These are phyloP conservation scores for Artemisia tridentata DNA, from an alignment of 129 eudicot species.

Conservation along the genomic window DNA sequence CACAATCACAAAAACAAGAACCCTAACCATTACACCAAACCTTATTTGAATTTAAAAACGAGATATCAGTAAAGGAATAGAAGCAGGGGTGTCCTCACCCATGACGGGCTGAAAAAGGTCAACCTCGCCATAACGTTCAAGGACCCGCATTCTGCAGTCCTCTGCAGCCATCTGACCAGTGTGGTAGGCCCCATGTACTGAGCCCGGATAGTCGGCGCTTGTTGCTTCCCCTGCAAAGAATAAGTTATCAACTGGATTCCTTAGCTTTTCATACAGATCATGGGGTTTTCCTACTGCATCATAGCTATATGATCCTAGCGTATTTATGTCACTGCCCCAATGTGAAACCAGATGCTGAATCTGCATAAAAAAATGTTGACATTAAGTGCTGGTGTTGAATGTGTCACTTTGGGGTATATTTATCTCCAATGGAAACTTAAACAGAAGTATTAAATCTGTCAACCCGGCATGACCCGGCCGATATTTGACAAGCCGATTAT, in stretches of 20 bases:
- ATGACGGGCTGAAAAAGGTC: conserved; percentile 85
- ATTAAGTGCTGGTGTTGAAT: background rate
- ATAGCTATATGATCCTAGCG: conserved; percentile 91
- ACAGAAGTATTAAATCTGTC: background rate
- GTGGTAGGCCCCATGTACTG: conserved; percentile 96
- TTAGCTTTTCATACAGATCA: conserved; percentile 84
- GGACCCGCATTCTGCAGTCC: conserved; percentile 93
- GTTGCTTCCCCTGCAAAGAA: conserved; percentile 99
- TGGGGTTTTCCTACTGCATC: conserved; percentile 95
- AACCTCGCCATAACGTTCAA: conserved; percentile 89
- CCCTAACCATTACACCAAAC: background rate
- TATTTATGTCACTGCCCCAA: conserved; percentile 85
- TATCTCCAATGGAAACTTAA: background rate
- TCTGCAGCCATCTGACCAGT: conserved; percentile 95
- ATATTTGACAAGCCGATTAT: background rate
- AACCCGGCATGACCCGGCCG: background rate
- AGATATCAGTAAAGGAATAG: conserved; percentile 77
- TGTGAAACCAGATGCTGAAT: conserved; percentile 88
- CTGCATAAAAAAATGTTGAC: conserved; percentile 44
- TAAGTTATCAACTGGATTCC: conserved; percentile 91
- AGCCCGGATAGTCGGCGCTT: conserved; percentile 81
- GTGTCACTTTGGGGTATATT: background rate
- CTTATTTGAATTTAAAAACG: conserved; percentile 45
- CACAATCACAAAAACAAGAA: conserved; percentile 12
- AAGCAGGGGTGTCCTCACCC: conserved; percentile 74